Evolutionary conservation across 345 rosid species (phyloP).

Genomic region (Orychophragmus violaceus): DNA sequence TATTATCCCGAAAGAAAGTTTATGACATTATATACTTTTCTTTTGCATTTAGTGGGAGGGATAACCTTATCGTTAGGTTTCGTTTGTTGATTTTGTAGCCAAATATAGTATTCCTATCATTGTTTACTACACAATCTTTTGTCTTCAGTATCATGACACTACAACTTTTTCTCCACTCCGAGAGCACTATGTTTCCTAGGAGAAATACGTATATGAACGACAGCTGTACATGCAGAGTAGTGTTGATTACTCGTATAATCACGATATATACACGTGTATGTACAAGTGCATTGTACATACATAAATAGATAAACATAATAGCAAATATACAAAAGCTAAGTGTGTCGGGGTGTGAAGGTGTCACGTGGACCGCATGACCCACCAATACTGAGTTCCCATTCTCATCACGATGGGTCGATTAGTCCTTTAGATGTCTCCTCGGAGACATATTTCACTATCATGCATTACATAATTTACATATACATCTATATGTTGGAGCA

Average conservation of each 20-base stretch:
- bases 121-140: not conserved
- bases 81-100: not conserved
- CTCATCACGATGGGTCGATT: constrained; percentile 14
- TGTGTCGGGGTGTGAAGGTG: constrained; percentile 27
- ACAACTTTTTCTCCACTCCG: constrained; percentile 9
- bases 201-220: constrained; percentile 38
- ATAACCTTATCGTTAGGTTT: constrained; percentile 8
- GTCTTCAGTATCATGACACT: not conserved
- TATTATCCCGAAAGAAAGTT: too few species aligned
- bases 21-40: too few species aligned
- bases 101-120: constrained; percentile 2
- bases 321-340: constrained; percentile 26
- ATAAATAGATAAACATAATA: constrained; percentile 11
- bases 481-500: not conserved
- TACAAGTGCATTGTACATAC: constrained; percentile 22
- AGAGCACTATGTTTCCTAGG: constrained; percentile 48
- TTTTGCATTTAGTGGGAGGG: not conserved
- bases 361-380: constrained; percentile 36
- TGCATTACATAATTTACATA: not conserved
- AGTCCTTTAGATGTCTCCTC: constrained; percentile 24
- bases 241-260: not conserved
- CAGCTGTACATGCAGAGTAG: constrained; percentile 35
- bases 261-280: not conserved
- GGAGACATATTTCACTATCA: constrained; percentile 14
- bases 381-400: constrained; percentile 30